Conservation (phyloP, 108 stramenopile species). For the Cyclotella cryptica region DNA sequence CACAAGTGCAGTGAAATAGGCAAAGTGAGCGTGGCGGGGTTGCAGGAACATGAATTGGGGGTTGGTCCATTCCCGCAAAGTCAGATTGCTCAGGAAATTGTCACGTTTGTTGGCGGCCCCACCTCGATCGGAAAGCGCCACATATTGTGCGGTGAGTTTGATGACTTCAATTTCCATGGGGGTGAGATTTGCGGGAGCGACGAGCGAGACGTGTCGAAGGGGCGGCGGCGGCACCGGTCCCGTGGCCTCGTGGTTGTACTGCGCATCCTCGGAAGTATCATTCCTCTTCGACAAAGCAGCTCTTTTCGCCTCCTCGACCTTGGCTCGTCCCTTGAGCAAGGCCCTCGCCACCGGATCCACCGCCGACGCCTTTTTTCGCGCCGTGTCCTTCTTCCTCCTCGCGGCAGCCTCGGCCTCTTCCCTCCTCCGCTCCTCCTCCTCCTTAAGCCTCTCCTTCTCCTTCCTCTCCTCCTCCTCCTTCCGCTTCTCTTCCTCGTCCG, state of each 20-base stretch:
- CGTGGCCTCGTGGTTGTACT: slow-evolving; percentile 5
- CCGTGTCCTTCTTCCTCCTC: slow-evolving; percentile 49
- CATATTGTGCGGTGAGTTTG: slow-evolving; percentile 97
- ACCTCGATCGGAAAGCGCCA: slow-evolving; percentile 72
- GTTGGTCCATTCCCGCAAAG: slow-evolving; percentile 88
- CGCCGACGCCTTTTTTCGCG: slow-evolving; percentile 66
- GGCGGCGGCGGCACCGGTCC: slow-evolving; percentile 66
- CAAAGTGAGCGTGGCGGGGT: slow-evolving; percentile 92
- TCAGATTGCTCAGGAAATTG: slow-evolving; percentile 82
- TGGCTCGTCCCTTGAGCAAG: slow-evolving; percentile 59
- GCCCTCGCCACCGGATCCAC: slow-evolving; percentile 83
- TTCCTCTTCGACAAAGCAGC: background rate
- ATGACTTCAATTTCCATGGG: slow-evolving; percentile 88
- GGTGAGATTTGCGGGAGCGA: slow-evolving; percentile 78
- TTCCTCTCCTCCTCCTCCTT: slow-evolving; percentile 54
- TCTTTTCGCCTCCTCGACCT: slow-evolving; percentile 54
- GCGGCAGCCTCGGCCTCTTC: slow-evolving; percentile 43
- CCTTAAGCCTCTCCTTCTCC: slow-evolving; percentile 19
- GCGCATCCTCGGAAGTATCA: background rate
- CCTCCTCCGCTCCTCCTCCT: slow-evolving; percentile 36
- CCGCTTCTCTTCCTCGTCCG: slow-evolving; percentile 70
- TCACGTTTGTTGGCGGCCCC: slow-evolving; percentile 38
- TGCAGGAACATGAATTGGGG: slow-evolving; percentile 93
- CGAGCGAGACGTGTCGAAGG: slow-evolving; percentile 76
- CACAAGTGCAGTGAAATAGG: slow-evolving; percentile 95